phyloP scores from a whole-genome alignment of 129 eudicot species.

The Heracleum sosnowskyi region DNA sequence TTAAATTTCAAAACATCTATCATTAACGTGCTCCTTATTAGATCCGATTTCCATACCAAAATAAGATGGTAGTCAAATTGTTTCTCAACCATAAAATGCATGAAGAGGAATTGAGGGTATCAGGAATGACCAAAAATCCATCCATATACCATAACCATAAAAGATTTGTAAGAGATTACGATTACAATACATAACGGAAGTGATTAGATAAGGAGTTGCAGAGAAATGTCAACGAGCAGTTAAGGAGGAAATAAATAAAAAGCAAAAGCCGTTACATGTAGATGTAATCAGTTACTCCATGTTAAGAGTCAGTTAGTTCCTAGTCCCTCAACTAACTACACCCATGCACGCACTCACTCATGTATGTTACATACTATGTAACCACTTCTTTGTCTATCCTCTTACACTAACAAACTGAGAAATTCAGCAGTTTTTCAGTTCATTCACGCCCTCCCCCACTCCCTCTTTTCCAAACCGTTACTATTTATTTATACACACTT shows the following conservation, averaged over 20 bases:
- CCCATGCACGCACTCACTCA: slow-evolving; percentile 1
- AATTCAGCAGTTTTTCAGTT: slow-evolving; percentile 6
- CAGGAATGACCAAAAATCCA: too few relatives aligned
- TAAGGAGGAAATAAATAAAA: background rate
- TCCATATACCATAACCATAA: background rate
- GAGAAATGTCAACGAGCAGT: background rate
- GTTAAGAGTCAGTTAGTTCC: slow-evolving; percentile 2
- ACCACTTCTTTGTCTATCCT: background rate
- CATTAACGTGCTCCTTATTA: too few relatives aligned
- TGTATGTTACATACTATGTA: background rate
- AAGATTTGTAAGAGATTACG: background rate
- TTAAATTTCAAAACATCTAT: too few relatives aligned
- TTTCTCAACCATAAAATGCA: too few relatives aligned
- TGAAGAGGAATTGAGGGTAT: background rate
- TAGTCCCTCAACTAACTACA: slow-evolving; percentile 8
- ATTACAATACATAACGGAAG: background rate
- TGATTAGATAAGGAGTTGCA: background rate
- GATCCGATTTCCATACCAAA: too few relatives aligned
- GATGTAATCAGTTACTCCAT: slow-evolving; percentile 10
- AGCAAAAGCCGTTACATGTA: slow-evolving; percentile 7
- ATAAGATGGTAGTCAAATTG: too few relatives aligned
- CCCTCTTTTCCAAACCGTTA: background rate
- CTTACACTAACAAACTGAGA: background rate
- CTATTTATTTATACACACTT: too few relatives aligned
- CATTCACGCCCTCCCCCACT: slow-evolving; percentile 9